A percentile compares a stretch with the other conserved stretches of the same genome.
Evolutionary conservation across 495 filamentous ascomycete species (phyloP).

Genomic region (Neurospora terricola): DNA sequence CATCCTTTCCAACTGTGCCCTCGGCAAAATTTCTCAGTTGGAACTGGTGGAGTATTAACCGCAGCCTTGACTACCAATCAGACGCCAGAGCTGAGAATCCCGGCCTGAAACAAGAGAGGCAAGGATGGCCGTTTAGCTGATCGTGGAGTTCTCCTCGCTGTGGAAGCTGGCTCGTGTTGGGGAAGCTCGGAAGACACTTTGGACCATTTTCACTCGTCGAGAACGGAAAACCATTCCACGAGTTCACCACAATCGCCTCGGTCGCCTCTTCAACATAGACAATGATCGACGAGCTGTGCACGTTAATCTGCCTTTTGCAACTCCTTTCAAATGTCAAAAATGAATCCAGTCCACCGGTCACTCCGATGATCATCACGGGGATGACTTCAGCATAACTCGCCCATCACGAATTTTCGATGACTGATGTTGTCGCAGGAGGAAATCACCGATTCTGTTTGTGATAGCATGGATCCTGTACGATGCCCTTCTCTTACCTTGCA

Average conservation of each 20-base stretch:
- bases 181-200: background rate
- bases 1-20: background rate
- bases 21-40: background rate
- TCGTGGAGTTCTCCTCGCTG: background rate
- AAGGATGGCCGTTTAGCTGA: background rate
- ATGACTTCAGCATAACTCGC: background rate
- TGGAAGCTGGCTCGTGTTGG: background rate
- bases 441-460: background rate
- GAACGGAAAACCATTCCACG: background rate
- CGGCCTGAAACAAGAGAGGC: background rate
- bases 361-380: background rate
- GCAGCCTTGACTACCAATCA: background rate
- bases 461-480: background rate
- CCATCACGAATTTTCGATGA: background rate
- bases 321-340: background rate
- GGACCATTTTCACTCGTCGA: background rate
- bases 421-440: background rate
- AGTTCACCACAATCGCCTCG: background rate
- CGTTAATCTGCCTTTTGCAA: background rate
- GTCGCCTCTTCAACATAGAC: background rate
- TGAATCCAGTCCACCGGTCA: background rate
- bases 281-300: background rate
- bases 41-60: background rate
- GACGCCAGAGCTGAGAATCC: background rate
- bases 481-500: background rate